Evolutionary conservation across 306 rosid genomes (phyloP).

Genomic region (Chamaecrista fasciculata): DNA sequence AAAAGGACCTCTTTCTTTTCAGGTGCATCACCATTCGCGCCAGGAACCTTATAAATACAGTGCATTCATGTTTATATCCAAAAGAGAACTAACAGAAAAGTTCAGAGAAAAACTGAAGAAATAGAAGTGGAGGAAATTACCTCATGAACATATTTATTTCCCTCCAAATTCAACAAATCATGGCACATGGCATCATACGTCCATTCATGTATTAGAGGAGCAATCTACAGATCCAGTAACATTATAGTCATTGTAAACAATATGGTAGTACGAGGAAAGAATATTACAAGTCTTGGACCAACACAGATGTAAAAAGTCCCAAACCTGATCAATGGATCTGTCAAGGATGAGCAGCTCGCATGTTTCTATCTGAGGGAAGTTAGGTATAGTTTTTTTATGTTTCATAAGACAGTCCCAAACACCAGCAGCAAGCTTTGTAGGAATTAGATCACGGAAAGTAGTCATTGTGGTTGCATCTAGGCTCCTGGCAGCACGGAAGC

Average conservation of each 20-base stretch:
- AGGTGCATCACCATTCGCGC: constrained; percentile 73
- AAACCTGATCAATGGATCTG: constrained; percentile 96
- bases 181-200: constrained; percentile 95
- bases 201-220: constrained; percentile 96
- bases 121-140: constrained; percentile 37
- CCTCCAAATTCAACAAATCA: constrained; percentile 84
- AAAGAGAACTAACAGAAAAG: constrained; percentile 12
- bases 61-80: constrained; percentile 24
- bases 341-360: constrained; percentile 95
- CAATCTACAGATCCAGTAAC: constrained; percentile 67
- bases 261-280: constrained; percentile 17
- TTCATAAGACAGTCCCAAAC: constrained; percentile 84
- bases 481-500: constrained; percentile 88
- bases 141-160: constrained; percentile 88
- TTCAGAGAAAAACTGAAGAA: constrained; percentile 3
- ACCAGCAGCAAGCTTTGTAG: constrained; percentile 93
- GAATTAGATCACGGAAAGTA: constrained; percentile 83
- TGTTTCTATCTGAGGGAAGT: constrained; percentile 87
- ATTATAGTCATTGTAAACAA: constrained; percentile 37
- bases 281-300: constrained; percentile 25
- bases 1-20: constrained; percentile 89
- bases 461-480: constrained; percentile 96
- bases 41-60: constrained; percentile 55
- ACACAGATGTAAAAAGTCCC: constrained; percentile 43
- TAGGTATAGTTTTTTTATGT: constrained; percentile 65